A percentile compares a stretch with the other conserved stretches of the same genome.
phyloP scores from a whole-genome alignment of 208 protist genomes.

The Phytomonas sp. region DNA sequence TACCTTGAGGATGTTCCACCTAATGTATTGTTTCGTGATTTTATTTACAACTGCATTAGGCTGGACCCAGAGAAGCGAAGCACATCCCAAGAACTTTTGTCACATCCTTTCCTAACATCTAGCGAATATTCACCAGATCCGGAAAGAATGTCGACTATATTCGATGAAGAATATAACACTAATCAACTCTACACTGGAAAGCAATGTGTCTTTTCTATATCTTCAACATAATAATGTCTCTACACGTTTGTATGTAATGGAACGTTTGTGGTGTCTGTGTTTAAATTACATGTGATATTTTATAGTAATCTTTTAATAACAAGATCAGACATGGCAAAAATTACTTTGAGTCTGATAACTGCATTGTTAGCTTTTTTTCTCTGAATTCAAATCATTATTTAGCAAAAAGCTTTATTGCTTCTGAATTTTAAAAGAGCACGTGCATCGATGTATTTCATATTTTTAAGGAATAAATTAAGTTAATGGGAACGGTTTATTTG shows the following conservation, averaged over 20 bases:
- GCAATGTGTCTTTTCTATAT: conserved; percentile 32
- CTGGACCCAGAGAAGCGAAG: conserved; percentile 52
- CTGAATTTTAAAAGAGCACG: neutral
- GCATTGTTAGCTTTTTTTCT: conserved; percentile 10
- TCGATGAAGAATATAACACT: conserved; percentile 22
- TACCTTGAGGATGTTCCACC: conserved; percentile 51
- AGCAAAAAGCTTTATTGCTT: conserved; percentile 1
- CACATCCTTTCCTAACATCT: conserved; percentile 54
- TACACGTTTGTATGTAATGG: neutral
- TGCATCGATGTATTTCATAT: neutral
- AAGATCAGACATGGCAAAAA: neutral
- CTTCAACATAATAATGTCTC: conserved; percentile 18
- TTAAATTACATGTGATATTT: neutral
- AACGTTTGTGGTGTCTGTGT: neutral
- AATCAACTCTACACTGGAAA: conserved; percentile 15
- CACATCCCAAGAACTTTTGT: conserved; percentile 50
- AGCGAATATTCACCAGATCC: conserved; percentile 30
- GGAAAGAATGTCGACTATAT: conserved; percentile 52
- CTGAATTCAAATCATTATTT: neutral
- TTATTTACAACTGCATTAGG: conserved; percentile 75
- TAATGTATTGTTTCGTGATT: conserved; percentile 58
- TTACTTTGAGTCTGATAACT: neutral
- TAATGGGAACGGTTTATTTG: neutral
- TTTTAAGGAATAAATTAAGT: neutral
- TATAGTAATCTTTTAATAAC: neutral